Percentiles rank a stretch among this genome's conserved stretches.
phyloP scores from a whole-genome alignment of 805 yeast genomes.

The Nakazawaea sp. region DNA sequence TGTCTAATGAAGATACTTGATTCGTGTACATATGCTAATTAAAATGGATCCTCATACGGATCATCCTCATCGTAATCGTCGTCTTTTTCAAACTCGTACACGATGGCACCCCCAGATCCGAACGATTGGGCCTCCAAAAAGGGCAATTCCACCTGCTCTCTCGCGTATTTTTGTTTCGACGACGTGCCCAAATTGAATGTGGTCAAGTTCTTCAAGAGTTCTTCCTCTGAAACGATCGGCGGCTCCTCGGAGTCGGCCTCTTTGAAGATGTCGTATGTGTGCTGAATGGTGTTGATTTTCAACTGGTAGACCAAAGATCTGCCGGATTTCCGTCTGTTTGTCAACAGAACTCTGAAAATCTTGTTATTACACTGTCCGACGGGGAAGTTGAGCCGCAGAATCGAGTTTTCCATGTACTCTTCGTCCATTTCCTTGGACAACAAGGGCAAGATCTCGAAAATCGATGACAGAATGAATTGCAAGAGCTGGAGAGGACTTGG shows the following conservation, averaged over 20 bases:
- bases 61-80: conserved; percentile 98
- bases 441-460: conserved; percentile 54
- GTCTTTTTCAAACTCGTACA: conserved; percentile 91
- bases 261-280: conserved; percentile 20
- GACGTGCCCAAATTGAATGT: conserved; percentile 82
- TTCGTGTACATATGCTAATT: conserved; percentile 11
- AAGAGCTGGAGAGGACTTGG: conserved; percentile 51
- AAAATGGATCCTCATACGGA: conserved; percentile 95
- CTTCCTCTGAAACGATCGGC: conserved; percentile 31
- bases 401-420: conserved; percentile 35
- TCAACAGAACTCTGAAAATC: conserved; percentile 41
- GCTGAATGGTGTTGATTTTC: conserved; percentile 40
- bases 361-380: conserved; percentile 38
- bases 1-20: background rate
- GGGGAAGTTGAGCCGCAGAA: conserved; percentile 40
- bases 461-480: conserved; percentile 67
- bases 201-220: conserved; percentile 63
- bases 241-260: conserved; percentile 24
- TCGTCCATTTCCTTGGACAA: conserved; percentile 28
- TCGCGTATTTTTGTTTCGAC: conserved; percentile 66
- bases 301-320: conserved; percentile 57
- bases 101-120: conserved; percentile 89
- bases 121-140: conserved; percentile 78
- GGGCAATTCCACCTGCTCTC: conserved; percentile 87
- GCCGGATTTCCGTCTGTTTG: conserved; percentile 80